Evolutionary conservation across 352 stramenopile species (phyloP).

Genomic region (Phytophthora quininea): DNA sequence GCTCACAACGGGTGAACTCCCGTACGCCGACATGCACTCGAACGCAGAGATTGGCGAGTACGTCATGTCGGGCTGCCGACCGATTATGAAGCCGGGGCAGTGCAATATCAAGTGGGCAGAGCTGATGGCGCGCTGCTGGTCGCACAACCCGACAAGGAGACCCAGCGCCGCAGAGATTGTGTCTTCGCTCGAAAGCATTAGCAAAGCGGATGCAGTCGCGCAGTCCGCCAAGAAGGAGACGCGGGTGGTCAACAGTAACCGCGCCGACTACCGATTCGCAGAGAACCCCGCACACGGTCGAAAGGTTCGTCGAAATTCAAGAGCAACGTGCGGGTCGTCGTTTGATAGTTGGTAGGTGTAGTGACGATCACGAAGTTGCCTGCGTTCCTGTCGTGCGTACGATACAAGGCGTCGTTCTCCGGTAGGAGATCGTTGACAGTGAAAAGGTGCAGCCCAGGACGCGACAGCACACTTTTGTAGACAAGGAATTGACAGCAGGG

Average conservation of each 20-base stretch:
- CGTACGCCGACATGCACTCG: conserved; percentile 66
- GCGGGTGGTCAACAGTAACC: conserved; percentile 80
- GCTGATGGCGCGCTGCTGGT: conserved; percentile 87
- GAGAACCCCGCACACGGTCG: conserved; percentile 58
- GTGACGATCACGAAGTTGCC: conserved; percentile 11
- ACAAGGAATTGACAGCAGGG: neutral
- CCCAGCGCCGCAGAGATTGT: conserved; percentile 85
- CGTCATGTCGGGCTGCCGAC: conserved; percentile 75
- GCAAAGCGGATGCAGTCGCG: conserved; percentile 67
- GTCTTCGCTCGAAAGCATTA: conserved; percentile 78
- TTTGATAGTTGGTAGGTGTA: conserved; percentile 20
- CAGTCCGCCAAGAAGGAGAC: conserved; percentile 72
- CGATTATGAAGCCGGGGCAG: conserved; percentile 74
- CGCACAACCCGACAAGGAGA: conserved; percentile 69
- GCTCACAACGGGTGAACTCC: conserved; percentile 82
- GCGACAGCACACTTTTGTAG: neutral
- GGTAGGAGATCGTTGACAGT: neutral
- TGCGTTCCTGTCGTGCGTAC: conserved; percentile 24
- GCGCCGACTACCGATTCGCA: conserved; percentile 76
- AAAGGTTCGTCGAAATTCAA: conserved; percentile 64
- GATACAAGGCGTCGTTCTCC: conserved; percentile 26
- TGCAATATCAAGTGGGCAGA: conserved; percentile 88
- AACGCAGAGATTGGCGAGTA: conserved; percentile 82
- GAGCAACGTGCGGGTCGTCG: conserved; percentile 68
- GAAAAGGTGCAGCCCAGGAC: conserved; percentile 12